These are phyloP conservation scores for Pseudoturritis turrita DNA, from an alignment of 345 rosid genomes.

Conservation along the genomic window DNA sequence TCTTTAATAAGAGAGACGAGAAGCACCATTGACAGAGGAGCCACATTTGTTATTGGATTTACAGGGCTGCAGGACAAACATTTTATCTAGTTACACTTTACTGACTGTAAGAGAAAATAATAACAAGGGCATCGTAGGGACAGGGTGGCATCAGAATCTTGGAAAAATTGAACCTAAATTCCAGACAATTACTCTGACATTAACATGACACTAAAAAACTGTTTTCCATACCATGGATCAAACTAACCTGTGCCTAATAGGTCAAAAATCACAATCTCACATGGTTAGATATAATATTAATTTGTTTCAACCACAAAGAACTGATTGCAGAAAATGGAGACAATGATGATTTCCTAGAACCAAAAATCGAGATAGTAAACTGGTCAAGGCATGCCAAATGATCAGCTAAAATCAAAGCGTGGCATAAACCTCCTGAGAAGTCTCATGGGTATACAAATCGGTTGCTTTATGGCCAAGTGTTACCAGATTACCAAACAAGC, in stretches of 20 bases:
- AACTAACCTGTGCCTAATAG: background rate
- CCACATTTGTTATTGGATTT: slow-evolving; percentile 84
- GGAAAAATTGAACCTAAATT: background rate
- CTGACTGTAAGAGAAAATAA: background rate
- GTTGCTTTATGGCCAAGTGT: background rate
- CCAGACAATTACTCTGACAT: background rate
- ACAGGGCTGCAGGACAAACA: slow-evolving; percentile 70
- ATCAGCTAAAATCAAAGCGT: background rate
- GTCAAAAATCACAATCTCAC: background rate
- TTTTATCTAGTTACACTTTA: slow-evolving; percentile 6
- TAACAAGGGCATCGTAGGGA: background rate
- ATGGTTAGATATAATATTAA: background rate
- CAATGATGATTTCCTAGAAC: background rate
- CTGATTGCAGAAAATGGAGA: background rate
- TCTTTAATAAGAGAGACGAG: slow-evolving; percentile 87
- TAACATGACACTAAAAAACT: background rate
- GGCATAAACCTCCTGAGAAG: background rate
- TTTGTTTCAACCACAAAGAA: background rate
- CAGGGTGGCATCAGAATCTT: background rate
- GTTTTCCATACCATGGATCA: background rate
- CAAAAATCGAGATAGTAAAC: too few species aligned
- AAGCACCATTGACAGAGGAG: slow-evolving; percentile 83
- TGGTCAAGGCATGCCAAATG: background rate
- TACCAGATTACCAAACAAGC: slow-evolving; percentile 1
- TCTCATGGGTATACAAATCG: background rate